These are phyloP conservation scores for Gossypium longicalyx DNA, from an alignment of 345 rosid genomes.

Conservation along the genomic window DNA sequence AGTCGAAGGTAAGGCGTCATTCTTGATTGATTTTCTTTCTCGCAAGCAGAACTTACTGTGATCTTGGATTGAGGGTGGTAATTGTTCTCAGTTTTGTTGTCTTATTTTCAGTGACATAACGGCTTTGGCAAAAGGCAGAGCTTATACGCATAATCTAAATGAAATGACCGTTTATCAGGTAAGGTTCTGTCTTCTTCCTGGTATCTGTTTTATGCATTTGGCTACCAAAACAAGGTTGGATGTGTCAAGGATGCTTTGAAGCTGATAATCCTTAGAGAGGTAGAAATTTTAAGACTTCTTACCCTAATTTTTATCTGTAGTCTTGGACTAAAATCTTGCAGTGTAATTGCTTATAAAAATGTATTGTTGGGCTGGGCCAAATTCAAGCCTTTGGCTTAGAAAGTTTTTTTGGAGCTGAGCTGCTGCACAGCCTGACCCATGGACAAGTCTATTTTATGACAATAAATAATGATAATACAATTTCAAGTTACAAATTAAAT, in stretches of 20 bases:
- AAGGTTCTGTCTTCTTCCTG: background rate
- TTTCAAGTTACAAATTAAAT: no score
- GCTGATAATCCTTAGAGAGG: background rate
- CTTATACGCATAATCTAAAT: conserved; percentile 48
- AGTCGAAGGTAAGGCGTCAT: conserved; percentile 50
- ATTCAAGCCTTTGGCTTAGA: no score
- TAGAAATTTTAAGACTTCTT: background rate
- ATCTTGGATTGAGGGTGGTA: conserved; percentile 7
- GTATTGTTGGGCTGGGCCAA: no score
- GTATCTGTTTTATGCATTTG: background rate
- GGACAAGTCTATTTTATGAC: no score
- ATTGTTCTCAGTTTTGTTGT: background rate
- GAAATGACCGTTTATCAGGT: conserved; percentile 58
- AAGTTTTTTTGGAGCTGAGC: no score
- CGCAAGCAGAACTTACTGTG: background rate
- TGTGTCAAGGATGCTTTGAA: background rate
- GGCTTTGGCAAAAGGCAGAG: conserved; percentile 64
- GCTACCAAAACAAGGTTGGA: background rate
- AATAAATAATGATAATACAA: no score
- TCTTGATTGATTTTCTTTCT: conserved; percentile 5
- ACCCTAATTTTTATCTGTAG: background rate
- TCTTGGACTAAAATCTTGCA: background rate
- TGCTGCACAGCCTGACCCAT: no score
- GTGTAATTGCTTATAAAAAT: background rate
- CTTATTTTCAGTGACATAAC: conserved; percentile 55